A percentile compares a stretch with the other conserved stretches of the same genome.
phyloP scores from a whole-genome alignment of 2,329 filamentous ascomycete genomes.

The Pseudopithomyces maydicus region DNA sequence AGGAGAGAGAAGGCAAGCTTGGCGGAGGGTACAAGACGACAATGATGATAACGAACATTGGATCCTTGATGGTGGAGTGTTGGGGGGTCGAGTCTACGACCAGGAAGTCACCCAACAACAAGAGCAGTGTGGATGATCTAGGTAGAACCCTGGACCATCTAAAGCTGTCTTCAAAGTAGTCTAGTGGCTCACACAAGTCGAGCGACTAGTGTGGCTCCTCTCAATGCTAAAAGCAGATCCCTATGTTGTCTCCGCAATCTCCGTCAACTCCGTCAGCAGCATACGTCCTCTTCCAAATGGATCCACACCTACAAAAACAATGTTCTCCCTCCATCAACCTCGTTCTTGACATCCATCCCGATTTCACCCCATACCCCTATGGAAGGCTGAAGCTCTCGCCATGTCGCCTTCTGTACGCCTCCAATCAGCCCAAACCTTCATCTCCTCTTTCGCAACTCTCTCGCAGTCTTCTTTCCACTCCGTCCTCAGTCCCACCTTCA shows the following conservation, averaged over 20 bases:
- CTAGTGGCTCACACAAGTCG: not conserved
- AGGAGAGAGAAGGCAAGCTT: conserved; percentile 47
- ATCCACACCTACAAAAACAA: not conserved
- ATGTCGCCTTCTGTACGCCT: not conserved
- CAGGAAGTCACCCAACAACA: conserved; percentile 10
- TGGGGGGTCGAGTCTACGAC: conserved; percentile 41
- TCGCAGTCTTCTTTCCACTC: not conserved
- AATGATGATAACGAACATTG: conserved; percentile 59
- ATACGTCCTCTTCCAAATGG: too few relatives aligned
- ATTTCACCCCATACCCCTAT: not conserved
- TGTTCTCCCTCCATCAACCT: not conserved
- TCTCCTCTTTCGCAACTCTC: conserved; percentile 6
- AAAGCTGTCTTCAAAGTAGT: too few relatives aligned
- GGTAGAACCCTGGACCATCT: too few relatives aligned
- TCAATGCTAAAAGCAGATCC: too few relatives aligned
- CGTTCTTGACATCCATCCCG: too few relatives aligned
- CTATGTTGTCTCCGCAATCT: too few relatives aligned
- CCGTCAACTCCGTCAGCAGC: too few relatives aligned
- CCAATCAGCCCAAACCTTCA: not conserved
- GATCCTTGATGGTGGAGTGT: conserved; percentile 58
- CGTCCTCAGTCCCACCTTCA: not conserved
- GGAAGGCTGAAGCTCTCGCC: too few relatives aligned
- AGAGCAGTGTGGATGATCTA: conserved; percentile 17
- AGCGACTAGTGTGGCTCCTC: not conserved
- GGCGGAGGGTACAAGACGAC: conserved; percentile 59